Evolutionary conservation across 75 land plant species (phyloP).

Genomic region (Azolla pinnata): DNA sequence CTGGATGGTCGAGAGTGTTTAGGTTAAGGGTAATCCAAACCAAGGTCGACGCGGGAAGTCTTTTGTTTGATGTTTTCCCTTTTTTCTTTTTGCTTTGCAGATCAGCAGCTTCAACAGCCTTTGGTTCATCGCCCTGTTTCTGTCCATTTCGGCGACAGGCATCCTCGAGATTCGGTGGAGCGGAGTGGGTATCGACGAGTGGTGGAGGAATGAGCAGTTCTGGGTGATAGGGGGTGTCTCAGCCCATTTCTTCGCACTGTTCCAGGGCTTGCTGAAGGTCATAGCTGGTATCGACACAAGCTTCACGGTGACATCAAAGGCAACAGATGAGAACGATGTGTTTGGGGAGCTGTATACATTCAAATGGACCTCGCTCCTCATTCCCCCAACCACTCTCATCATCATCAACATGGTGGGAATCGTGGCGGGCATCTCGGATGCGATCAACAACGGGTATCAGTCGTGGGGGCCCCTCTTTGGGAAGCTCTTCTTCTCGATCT

Average conservation of each 20-base stretch:
- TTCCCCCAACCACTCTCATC: conserved; percentile 54
- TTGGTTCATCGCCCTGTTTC: conserved; percentile 51
- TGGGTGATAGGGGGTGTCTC: conserved; percentile 84
- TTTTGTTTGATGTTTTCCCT: background rate
- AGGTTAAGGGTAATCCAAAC: background rate
- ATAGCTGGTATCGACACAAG: conserved; percentile 67
- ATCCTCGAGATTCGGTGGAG: conserved; percentile 78
- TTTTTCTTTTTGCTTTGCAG: conserved; percentile 24
- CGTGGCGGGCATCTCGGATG: conserved; percentile 54
- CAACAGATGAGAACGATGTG: conserved; percentile 41
- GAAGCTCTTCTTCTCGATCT: conserved; percentile 58
- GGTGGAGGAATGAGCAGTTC: conserved; percentile 85
- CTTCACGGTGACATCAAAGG: conserved; percentile 65
- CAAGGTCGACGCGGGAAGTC: background rate
- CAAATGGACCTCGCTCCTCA: conserved; percentile 59
- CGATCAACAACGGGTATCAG: conserved; percentile 58
- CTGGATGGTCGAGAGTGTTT: background rate
- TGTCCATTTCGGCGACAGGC: conserved; percentile 60
- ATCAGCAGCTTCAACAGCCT: conserved; percentile 64
- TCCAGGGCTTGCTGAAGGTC: conserved; percentile 73
- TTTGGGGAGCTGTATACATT: conserved; percentile 63
- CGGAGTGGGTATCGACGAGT: conserved; percentile 62
- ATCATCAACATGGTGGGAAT: conserved; percentile 63
- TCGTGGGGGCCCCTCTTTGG: conserved; percentile 77
- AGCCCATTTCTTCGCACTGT: conserved; percentile 64